Evolutionary conservation across 306 rosid genomes (phyloP).

Genomic region (Pyrus bretschneideri): DNA sequence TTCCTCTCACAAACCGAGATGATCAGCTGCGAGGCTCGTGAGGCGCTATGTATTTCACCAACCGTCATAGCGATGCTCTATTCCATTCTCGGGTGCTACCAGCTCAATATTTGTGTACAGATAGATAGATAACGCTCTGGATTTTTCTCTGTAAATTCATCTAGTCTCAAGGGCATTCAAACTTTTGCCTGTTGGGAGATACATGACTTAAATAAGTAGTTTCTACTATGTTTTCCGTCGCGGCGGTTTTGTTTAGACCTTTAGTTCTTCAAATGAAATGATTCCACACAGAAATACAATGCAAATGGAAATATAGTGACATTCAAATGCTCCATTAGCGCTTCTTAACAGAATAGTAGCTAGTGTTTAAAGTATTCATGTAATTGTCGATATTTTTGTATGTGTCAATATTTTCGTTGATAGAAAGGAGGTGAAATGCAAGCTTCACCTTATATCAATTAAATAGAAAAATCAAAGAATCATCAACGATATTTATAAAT

Average conservation of each 20-base stretch:
- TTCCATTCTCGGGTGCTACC: not conserved
- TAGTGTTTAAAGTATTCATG: too few relatives aligned
- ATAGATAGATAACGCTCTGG: not conserved
- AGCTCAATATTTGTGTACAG: not conserved
- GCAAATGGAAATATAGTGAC: not conserved
- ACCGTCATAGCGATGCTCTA: not conserved
- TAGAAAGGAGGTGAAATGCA: too few relatives aligned
- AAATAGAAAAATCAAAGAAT: too few relatives aligned
- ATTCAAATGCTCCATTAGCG: not conserved
- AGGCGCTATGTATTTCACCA: constrained; percentile 6
- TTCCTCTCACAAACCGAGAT: constrained; percentile 87
- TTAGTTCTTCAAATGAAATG: not conserved
- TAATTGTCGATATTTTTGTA: too few relatives aligned
- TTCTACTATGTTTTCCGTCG: not conserved
- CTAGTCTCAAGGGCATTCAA: not conserved
- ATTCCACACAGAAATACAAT: not conserved
- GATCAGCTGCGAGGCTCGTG: constrained; percentile 54
- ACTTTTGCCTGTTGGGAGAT: not conserved
- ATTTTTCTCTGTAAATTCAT: not conserved
- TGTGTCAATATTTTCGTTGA: too few relatives aligned
- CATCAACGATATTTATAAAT: too few relatives aligned
- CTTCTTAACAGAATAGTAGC: not conserved
- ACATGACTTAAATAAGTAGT: not conserved
- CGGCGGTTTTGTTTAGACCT: not conserved
- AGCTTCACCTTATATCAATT: too few relatives aligned